These are phyloP conservation scores for Psilocybe tampanensis DNA, from an alignment of 768 basidiomycete species.

Conservation along the genomic window DNA sequence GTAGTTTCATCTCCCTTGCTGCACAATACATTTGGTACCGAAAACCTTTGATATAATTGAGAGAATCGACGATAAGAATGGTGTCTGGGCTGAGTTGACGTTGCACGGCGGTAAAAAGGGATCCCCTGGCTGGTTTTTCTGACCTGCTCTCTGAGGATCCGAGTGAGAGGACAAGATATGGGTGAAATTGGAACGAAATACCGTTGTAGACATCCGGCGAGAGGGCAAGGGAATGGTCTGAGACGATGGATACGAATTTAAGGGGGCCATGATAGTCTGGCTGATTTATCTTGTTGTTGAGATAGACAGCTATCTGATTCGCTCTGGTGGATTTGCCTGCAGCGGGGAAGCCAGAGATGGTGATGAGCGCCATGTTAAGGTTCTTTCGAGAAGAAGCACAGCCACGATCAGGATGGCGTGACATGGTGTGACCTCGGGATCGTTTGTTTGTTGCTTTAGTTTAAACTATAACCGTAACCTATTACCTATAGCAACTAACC, in stretches of 20 bases:
- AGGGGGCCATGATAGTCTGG: constrained; percentile 55
- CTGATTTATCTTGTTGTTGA: constrained; percentile 55
- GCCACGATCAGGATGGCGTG: constrained; percentile 17
- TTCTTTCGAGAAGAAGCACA: constrained; percentile 11
- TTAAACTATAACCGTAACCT: constrained; percentile 1
- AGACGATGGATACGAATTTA: constrained; percentile 52
- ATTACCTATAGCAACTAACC: neutral
- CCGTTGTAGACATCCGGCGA: constrained; percentile 73
- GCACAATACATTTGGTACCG: constrained; percentile 98
- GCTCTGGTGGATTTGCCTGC: constrained; percentile 86
- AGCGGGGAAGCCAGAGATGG: constrained; percentile 84
- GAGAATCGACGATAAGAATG: constrained; percentile 85
- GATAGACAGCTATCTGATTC: constrained; percentile 56
- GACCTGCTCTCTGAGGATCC: constrained; percentile 60
- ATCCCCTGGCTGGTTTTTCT: constrained; percentile 88
- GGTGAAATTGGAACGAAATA: constrained; percentile 32
- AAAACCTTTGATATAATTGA: constrained; percentile 99
- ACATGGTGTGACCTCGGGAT: constrained; percentile 16
- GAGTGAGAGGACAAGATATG: constrained; percentile 4
- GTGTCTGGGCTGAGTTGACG: constrained; percentile 71
- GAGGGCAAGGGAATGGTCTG: constrained; percentile 74
- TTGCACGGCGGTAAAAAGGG: constrained; percentile 82
- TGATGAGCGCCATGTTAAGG: constrained; percentile 88
- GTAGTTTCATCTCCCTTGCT: constrained; percentile 82
- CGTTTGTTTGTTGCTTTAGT: neutral